phyloP scores from a whole-genome alignment of 2,329 filamentous ascomycete genomes.

The Phaeophleospora eucalypticola region DNA sequence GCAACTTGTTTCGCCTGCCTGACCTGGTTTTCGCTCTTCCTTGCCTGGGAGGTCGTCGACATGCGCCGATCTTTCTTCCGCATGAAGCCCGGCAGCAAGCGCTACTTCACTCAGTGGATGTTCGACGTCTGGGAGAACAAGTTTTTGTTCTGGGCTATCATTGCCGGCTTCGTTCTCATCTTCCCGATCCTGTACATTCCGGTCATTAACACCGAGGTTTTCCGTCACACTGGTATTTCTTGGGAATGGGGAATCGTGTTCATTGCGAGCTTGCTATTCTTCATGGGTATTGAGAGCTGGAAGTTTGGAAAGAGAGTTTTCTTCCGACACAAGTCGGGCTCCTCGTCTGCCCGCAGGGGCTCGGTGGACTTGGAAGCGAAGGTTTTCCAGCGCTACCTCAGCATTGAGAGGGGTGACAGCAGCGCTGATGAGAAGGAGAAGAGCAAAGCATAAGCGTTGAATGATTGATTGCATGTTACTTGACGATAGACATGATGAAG shows the following conservation, averaged over 20 bases:
- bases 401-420: too few species aligned
- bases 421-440: conserved; percentile 15
- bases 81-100: conserved; percentile 61
- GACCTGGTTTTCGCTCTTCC: conserved; percentile 72
- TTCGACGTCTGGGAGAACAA: conserved; percentile 66
- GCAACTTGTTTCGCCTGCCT: conserved; percentile 70
- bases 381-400: conserved; percentile 25
- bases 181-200: conserved; percentile 60
- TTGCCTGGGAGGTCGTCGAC: conserved; percentile 75
- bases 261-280: conserved; percentile 51
- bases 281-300: conserved; percentile 61
- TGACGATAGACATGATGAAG: too few species aligned
- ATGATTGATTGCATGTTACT: conserved; percentile 1
- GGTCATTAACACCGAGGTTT: conserved; percentile 60
- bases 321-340: conserved; percentile 16
- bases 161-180: conserved; percentile 43
- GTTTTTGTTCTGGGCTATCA: conserved; percentile 52
- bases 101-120: conserved; percentile 63
- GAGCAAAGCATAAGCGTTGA: not conserved
- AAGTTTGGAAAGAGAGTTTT: conserved; percentile 60
- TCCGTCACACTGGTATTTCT: conserved; percentile 61
- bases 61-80: conserved; percentile 70
- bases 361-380: conserved; percentile 19
- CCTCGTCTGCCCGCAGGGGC: conserved; percentile 10
- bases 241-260: conserved; percentile 71